Base-by-base conservation (phyloP, 169 alveolate species). In the Eimeria sp. region DNA sequence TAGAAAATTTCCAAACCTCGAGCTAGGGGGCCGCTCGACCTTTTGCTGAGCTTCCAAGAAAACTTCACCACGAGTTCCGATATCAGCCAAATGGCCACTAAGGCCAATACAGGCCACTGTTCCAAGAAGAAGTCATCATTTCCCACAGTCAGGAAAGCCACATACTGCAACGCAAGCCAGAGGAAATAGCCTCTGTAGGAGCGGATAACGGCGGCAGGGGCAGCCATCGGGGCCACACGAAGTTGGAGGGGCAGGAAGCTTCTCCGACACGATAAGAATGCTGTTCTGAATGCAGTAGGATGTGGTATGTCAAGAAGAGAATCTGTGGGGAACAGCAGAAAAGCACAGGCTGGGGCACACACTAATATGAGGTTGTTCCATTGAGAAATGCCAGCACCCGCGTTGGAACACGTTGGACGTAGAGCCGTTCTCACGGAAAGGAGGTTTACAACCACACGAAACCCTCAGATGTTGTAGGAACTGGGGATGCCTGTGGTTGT, bases 61-160 rank as follows among this genome's bases (percentile, higher is more conserved):
- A 47, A 83, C 51, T 54, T 83, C 14, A 54, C 14, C 27, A 54
- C 65, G 30, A 83, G 91, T 34, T 83, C 91, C 30, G 72, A 30
- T 30, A 22, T 25, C 72, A 47, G 72, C 91, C 91, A 83, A 25
- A 83, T 47, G 34, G 51, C 91, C 91, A 25, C 72, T 54, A 83
- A 30, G 30, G 57, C 73, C 75, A 83, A 30, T 58, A 54, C 34
- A 30, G 91, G 91, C 91, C 91, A 83, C 51, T 83, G 75, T 30
- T 83, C 72, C 51, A 73, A 73, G 34, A n/a, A 47, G 51, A 54
- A 54, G 0, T 83, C 54, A 30, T 30, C 72, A 51, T 51, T 83
- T 7, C 67, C 51, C 75, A 83, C 67, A 7, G 73, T 9, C 72
- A 54, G 25, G 65, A 73, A 54, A 27, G 75, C 75, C 58, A 54